Evolutionary conservation across 1,139 yeast species (phyloP).

Genomic region (Meyerozyma elateridarum): DNA sequence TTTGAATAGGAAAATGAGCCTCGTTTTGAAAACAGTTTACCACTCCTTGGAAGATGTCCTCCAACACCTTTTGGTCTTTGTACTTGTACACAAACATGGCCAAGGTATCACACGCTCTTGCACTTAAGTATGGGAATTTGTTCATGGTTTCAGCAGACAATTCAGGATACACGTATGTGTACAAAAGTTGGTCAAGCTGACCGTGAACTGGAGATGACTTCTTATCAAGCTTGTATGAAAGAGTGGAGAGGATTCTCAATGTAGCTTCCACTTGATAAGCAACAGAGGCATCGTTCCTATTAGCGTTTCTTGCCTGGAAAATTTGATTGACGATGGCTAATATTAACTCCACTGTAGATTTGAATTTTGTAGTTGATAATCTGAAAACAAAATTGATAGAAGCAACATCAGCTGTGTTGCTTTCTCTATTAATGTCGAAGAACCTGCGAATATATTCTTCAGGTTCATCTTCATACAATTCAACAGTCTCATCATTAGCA

Average conservation of each 20-base stretch:
- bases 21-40: conserved; percentile 39
- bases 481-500: conserved; percentile 51
- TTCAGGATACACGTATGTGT: conserved; percentile 45
- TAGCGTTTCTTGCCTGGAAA: conserved; percentile 38
- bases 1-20: conserved; percentile 44
- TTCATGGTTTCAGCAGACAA: conserved; percentile 27
- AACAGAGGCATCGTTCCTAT: conserved; percentile 23
- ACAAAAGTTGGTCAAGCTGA: conserved; percentile 42
- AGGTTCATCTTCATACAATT: conserved; percentile 66
- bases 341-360: conserved; percentile 36
- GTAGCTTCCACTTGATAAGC: conserved; percentile 50
- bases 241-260: conserved; percentile 43
- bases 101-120: conserved; percentile 53
- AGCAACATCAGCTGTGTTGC: conserved; percentile 74
- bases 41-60: conserved; percentile 42
- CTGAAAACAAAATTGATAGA: conserved; percentile 69
- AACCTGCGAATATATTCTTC: conserved; percentile 69
- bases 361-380: conserved; percentile 44
- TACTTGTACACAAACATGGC: conserved; percentile 42
- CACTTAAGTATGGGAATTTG: conserved; percentile 45
- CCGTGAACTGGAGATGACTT: conserved; percentile 39
- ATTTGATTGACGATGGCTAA: conserved; percentile 47
- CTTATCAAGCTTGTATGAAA: conserved; percentile 39
- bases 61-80: conserved; percentile 35
- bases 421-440: conserved; percentile 67